Evolutionary conservation across 2,329 filamentous ascomycete species (phyloP).

Genomic region (Geosmithia putterillii): DNA sequence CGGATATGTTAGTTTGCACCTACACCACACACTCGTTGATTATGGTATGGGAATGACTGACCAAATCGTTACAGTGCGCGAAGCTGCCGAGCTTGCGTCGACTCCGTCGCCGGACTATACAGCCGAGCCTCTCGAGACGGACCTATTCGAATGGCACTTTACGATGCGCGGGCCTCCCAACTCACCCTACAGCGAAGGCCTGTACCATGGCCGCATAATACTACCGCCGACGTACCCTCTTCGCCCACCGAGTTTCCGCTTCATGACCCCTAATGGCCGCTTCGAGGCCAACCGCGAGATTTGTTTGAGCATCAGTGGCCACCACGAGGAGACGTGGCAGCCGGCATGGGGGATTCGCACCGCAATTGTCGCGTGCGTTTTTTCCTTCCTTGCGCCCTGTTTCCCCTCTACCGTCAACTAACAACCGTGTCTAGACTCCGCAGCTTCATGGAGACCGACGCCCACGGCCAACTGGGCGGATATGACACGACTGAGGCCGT

Average conservation of each 20-base stretch:
- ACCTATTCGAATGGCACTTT: constrained; percentile 99
- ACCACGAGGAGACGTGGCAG: constrained; percentile 98
- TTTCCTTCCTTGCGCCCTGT: not conserved
- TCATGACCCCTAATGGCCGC: constrained; percentile 79
- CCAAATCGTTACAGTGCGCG: constrained; percentile 50
- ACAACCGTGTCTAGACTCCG: constrained; percentile 36
- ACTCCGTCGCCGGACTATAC: constrained; percentile 77
- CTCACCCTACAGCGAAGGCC: constrained; percentile 65
- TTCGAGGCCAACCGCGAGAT: constrained; percentile 98
- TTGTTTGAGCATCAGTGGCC: constrained; percentile 83
- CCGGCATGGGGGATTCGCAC: constrained; percentile 95
- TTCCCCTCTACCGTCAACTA: not conserved
- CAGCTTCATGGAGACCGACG: constrained; percentile 87
- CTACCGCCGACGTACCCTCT: constrained; percentile 84
- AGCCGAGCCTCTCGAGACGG: constrained; percentile 72
- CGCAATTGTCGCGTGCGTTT: constrained; percentile 51
- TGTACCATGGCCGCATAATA: constrained; percentile 93
- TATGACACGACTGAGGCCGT: constrained; percentile 63
- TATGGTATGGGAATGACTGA: too few relatives aligned
- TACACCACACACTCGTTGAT: too few relatives aligned
- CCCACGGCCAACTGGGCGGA: constrained; percentile 79
- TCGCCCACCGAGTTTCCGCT: constrained; percentile 88
- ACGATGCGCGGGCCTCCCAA: constrained; percentile 81
- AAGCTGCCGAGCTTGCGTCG: constrained; percentile 74
- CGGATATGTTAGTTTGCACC: constrained; percentile 53